Percentiles rank a stretch among this genome's conserved stretches.
phyloP scores from a whole-genome alignment of 805 yeast genomes.

The Metschnikowia rubicola region DNA sequence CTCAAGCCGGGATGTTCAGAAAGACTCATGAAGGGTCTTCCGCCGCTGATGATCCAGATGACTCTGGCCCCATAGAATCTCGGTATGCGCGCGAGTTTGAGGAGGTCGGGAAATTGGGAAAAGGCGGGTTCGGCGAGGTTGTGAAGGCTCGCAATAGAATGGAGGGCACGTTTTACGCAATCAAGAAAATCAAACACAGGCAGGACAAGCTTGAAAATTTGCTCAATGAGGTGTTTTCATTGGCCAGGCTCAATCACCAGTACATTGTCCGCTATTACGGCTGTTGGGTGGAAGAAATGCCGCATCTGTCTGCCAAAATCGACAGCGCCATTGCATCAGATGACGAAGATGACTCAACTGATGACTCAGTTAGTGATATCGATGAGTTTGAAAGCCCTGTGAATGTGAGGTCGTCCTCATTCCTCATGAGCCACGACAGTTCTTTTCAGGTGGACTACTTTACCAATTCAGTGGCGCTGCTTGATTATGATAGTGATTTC shows the following conservation, averaged over 20 bases:
- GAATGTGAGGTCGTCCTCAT: constrained; percentile 20
- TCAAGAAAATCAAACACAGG: constrained; percentile 83
- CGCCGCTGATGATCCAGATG: background rate
- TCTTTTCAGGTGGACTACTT: constrained; percentile 59
- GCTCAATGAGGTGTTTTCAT: constrained; percentile 84
- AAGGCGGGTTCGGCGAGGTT: constrained; percentile 97
- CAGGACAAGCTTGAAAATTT: constrained; percentile 77
- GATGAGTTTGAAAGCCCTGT: constrained; percentile 23
- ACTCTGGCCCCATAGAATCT: constrained; percentile 7
- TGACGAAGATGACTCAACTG: constrained; percentile 9
- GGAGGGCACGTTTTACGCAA: constrained; percentile 93
- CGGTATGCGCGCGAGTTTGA: constrained; percentile 92
- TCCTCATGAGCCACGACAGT: constrained; percentile 18
- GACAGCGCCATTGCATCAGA: constrained; percentile 19
- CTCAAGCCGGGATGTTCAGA: background rate
- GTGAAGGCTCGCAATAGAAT: constrained; percentile 92
- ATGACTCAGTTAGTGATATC: constrained; percentile 9
- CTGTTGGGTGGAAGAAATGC: constrained; percentile 90
- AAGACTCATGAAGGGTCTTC: background rate
- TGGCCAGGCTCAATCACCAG: constrained; percentile 90
- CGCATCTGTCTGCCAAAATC: constrained; percentile 9
- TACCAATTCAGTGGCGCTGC: constrained; percentile 59
- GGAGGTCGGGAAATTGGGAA: constrained; percentile 85
- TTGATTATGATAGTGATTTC: constrained; percentile 40
- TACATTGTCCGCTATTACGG: constrained; percentile 95